These are phyloP conservation scores for Microbotryomycetes sp. DNA, from an alignment of 1,284 basidiomycete species.

Conservation along the genomic window DNA sequence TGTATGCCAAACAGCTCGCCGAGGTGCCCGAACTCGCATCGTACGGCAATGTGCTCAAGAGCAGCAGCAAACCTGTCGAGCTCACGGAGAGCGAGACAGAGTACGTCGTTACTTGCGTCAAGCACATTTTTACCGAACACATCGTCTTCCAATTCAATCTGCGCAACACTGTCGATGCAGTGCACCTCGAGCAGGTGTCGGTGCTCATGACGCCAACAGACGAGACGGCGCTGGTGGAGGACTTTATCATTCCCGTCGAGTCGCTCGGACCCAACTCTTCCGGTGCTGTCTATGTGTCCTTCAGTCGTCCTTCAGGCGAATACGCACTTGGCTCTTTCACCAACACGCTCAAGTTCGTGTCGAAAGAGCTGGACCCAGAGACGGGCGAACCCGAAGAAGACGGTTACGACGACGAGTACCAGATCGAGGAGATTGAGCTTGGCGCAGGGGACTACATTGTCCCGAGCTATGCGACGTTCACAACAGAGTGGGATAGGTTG, in stretches of 20 bases:
- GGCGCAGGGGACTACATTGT: conserved; percentile 87
- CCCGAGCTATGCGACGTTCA: conserved; percentile 84
- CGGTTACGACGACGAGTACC: conserved; percentile 98
- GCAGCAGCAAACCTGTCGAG: conserved; percentile 67
- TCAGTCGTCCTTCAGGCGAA: conserved; percentile 67
- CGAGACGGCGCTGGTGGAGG: conserved; percentile 67
- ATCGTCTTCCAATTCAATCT: conserved; percentile 99
- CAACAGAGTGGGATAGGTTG: conserved; percentile 89
- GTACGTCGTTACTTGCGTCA: conserved; percentile 93
- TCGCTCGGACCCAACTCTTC: conserved; percentile 64
- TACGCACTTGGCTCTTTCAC: conserved; percentile 81
- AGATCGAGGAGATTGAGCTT: conserved; percentile 90
- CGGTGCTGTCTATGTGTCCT: conserved; percentile 85
- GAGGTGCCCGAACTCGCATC: conserved; percentile 76
- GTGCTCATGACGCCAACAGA: conserved; percentile 83
- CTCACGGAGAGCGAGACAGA: conserved; percentile 97
- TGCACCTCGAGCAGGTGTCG: conserved; percentile 83
- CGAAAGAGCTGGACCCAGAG: conserved; percentile 93
- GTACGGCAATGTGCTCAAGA: conserved; percentile 84
- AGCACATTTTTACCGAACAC: conserved; percentile 94
- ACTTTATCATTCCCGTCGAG: conserved; percentile 85
- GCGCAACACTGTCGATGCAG: conserved; percentile 95
- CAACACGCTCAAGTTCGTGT: conserved; percentile 91
- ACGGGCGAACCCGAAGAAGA: conserved; percentile 97
- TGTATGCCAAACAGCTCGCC: conserved; percentile 75